These are phyloP conservation scores for Anthoceros angustus DNA, from an alignment of 225 moss, liverwort and hornwort genomes.

Conservation along the genomic window DNA sequence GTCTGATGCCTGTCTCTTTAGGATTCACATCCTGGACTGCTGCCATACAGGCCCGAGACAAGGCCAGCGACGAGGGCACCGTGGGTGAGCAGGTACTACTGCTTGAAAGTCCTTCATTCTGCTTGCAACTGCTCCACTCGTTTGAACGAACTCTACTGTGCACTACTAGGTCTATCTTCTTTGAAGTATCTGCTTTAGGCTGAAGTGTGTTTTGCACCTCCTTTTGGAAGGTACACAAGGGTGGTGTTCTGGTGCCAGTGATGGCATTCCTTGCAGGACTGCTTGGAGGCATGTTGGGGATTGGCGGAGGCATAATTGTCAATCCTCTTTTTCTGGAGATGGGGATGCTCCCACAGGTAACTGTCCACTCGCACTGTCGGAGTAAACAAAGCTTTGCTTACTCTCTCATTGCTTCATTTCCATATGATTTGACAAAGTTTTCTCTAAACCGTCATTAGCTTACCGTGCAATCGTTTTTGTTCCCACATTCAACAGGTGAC, in stretches of 20 bases:
- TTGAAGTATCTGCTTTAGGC: background rate
- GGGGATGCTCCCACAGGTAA: background rate
- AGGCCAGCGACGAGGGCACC: background rate
- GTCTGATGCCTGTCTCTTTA: background rate
- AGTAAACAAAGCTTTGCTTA: too few relatives aligned
- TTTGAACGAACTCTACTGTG: background rate
- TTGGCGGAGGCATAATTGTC: background rate
- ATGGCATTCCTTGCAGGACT: background rate
- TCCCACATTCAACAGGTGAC: background rate
- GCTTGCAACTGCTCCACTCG: background rate
- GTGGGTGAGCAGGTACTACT: background rate
- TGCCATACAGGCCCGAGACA: too few relatives aligned
- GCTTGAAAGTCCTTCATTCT: background rate
- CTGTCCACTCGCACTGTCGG: too few relatives aligned
- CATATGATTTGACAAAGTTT: too few relatives aligned
- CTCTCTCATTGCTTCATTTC: too few relatives aligned
- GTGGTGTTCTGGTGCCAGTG: background rate
- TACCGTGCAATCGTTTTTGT: background rate
- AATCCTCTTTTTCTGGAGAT: background rate
- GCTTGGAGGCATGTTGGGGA: background rate
- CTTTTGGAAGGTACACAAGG: too few relatives aligned
- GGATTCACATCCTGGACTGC: background rate
- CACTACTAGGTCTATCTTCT: background rate
- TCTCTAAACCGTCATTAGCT: too few relatives aligned
- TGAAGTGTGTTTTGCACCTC: background rate